Base-by-base conservation (phyloP, 352 stramenopile species). In the Sclerospora graminicola region DNA sequence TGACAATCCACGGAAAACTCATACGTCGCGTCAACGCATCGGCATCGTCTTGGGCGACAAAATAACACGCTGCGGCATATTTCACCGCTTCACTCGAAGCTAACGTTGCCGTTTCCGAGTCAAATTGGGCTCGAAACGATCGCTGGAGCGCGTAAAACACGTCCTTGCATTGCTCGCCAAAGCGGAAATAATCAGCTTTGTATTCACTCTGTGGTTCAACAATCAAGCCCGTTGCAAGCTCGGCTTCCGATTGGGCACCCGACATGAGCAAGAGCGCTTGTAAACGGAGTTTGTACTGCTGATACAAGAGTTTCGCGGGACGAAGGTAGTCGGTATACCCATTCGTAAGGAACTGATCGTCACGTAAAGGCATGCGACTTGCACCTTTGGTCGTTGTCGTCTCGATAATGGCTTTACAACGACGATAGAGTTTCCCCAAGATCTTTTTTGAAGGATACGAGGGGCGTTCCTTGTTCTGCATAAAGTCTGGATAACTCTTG, bases 1-100 rank as follows among this genome's bases (percentile, higher is more conserved):
- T 70, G 19, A 86, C 54, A 26, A 88, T 69, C 73, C 77, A 92
- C 15, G 69, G 57, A 36, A 92, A 92, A 19, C 78, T 88, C 21
- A 90, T 41, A 50, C 31, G 28, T n/a, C 50, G 58, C 9, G 33
- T 60, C 26, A 32, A 51, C 15, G 44, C 51, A 9, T 75, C 55
- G 1, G 26, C 45, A 29, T 87, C 76, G 8, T 48, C 58, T 45
- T 88, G 73, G 3, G 72, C 67, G 3, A 67, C 65, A 27, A 69
- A 80, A 30, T 92, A 90, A 48, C 73, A 89, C 1, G 81, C 81
- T 0, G 81, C 57, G 1, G 81, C 81, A 18, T 79, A 39, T 24
- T 76, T 76, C 11, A 51, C 30, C 0, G 48, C 32, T 40, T 78
- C 66, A 23, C 44, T 30, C 6, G 21, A 16, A 13, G 45, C 16